Base-by-base conservation (phyloP, 805 yeast genomes). In the Metschnikowia gelsemii region DNA sequence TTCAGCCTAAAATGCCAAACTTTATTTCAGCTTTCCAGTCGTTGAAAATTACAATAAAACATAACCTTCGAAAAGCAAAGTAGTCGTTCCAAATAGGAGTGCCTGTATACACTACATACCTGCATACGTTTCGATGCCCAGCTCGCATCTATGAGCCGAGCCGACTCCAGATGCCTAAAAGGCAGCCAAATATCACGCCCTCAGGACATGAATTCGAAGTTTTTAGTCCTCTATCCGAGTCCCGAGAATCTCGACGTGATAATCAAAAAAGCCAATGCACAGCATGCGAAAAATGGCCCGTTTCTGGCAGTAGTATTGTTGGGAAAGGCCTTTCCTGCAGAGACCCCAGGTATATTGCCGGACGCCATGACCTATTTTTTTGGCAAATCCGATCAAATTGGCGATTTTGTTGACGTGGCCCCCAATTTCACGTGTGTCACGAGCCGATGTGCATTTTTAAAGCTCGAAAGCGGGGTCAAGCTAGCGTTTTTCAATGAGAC, bases 221-320 rank as follows among this genome's bases (percentile, higher is more conserved):
- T 69, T 38, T 58, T 78, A 33, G 70, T 77, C 16, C 55, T 77
- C 25, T 68, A 77, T 50, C 81, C 82, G 3, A 47, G 63, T 14
- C 63, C 72, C 1, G 49, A 62, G 1, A 56, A 61, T 6, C 47
- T 82, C 6, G 67, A 70, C 0, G 76, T 74, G 44, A 65, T 76
- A 0, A 50, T 75, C 5, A 58, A 51, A 29, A 70, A 74, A 38
- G 70, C 80, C 3, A 75, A 78, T 51, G 46, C 64, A 1, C 69
- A 82, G 37, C 66, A 80, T 51, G 43, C 55, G 17, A 82, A 78
- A 50, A 80, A 79, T 32, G 89, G 89, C 0, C 88, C 88, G 0
- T 84, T 84, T 52, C 82, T 74, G 33, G 64, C 74, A 2, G 73
- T 75, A 0, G 28, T 83, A 1, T 53, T 82, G 4, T 50, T 82